Percentiles rank a stretch among this genome's conserved stretches.
phyloP scores from a whole-genome alignment of 2,329 filamentous ascomycete species.

The Fusarium sp. region DNA sequence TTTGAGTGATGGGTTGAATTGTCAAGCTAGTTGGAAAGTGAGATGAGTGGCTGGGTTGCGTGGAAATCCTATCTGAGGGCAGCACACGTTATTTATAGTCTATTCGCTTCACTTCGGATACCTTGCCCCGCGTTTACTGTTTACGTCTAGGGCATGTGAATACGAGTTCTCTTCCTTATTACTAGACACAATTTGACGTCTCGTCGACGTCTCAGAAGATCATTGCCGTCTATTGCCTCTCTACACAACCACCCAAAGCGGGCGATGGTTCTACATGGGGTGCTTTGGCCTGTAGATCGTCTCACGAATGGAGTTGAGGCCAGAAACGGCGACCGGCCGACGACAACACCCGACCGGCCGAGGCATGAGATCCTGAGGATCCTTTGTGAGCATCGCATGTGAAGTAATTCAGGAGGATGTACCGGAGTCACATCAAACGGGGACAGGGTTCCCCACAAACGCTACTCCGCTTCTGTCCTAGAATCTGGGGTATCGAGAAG shows the following conservation, averaged over 20 bases:
- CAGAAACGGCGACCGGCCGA: slow-evolving; percentile 27
- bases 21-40: not conserved
- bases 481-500: not conserved
- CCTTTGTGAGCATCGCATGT: slow-evolving; percentile 16
- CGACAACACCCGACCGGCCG: slow-evolving; percentile 14
- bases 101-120: not conserved
- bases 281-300: slow-evolving; percentile 21
- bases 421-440: not conserved
- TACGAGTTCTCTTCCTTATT: not conserved
- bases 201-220: not conserved
- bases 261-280: slow-evolving; percentile 28
- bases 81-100: slow-evolving; percentile 18
- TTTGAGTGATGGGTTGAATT: not conserved
- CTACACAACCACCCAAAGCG: slow-evolving; percentile 1
- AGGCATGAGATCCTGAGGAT: slow-evolving; percentile 16
- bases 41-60: not conserved
- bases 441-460: slow-evolving; percentile 6
- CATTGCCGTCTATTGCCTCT: not conserved
- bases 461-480: not conserved
- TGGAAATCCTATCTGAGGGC: not conserved
- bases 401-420: not conserved
- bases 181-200: not conserved
- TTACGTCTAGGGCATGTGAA: not conserved
- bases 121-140: not conserved
- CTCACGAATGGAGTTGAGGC: not conserved